Conservation (phyloP, 192 early-diverging fungal genomes). For the Entomortierella lignicola region DNA sequence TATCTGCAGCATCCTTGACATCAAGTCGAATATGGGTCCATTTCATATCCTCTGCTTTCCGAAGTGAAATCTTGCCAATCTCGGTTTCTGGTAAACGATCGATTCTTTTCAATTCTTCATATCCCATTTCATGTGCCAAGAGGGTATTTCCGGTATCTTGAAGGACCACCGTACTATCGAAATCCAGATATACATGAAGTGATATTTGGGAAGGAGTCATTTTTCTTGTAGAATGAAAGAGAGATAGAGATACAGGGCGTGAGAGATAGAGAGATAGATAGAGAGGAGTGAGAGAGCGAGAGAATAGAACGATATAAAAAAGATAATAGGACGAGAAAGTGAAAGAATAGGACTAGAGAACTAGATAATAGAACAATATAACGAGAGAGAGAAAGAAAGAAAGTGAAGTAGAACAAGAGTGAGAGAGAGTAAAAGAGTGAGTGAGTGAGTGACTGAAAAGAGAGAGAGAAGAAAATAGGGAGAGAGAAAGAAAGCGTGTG, state of each 20-base stretch:
- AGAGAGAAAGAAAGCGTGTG: no score
- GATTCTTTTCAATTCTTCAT: slow-evolving; percentile 25
- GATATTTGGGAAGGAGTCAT: slow-evolving; percentile 21
- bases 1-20: slow-evolving; percentile 32
- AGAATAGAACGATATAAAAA: no score
- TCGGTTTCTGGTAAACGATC: slow-evolving; percentile 31
- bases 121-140: slow-evolving; percentile 22
- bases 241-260: neutral
- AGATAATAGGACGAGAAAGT: neutral
- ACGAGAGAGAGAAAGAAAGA: neutral
- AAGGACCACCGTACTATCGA: slow-evolving; percentile 35
- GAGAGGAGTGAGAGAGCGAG: neutral
- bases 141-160: slow-evolving; percentile 19
- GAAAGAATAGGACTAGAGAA: neutral
- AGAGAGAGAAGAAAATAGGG: no score
- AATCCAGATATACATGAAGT: slow-evolving; percentile 38
- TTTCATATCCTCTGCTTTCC: slow-evolving; percentile 51
- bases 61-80: neutral
- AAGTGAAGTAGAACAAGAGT: neutral
- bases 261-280: neutral
- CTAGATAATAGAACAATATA: neutral
- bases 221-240: neutral
- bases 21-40: slow-evolving; percentile 21
- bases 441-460: no score
- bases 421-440: neutral